Base-by-base conservation (phyloP, 345 rosid genomes). In the Diplotaxis tenuifolia region DNA sequence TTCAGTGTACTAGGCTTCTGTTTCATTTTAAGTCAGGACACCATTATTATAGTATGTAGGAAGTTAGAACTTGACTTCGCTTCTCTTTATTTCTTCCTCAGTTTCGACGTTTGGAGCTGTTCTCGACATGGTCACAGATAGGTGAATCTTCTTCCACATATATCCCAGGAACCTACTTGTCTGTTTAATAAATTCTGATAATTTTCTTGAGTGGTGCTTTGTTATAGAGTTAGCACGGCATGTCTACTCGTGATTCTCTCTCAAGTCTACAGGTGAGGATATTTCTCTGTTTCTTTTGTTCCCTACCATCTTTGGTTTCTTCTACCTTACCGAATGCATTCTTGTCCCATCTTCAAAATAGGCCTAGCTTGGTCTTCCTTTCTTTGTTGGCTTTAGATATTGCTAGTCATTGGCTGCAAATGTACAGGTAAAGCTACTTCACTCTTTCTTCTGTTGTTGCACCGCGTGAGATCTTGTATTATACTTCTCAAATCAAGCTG, bases 31-130 rank as follows among this genome's bases (percentile, higher is more conserved):
- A 29, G 28, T 19, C 23, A 12, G 34, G 62, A 25, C 29, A n/a
- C 4, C 61, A 59, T 31, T 59, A 49, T 32, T 50, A 5, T 18
- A 59, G 6, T 25, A 40, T 28, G 38, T 29, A 31, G 16, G 70
- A 60, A 16, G 52, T n/a, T 61, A 63, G 54, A 63, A 68, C 62
- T 45, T 78, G 58, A 72, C 77, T 31, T 19, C 4, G n/a, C 34
- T n/a, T 22, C 11, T 72, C 73, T 74, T 27, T 73, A 57, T 60
- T 55, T 42, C 65, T 67, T 67, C 63, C 12, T 56, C 86, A 96
- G 97, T 93, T 74, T 96, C 99, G 27, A 96, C 99, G 38, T 90
- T 96, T 79, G 99, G 97, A 83, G 99, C 98, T 75, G 94, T 96
- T 77, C 82, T 96, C 75, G 99, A 96, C 82, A 96, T 96, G 98